phyloP scores from a whole-genome alignment of 2,329 filamentous ascomycete genomes.

The Ciborinia camelliae region DNA sequence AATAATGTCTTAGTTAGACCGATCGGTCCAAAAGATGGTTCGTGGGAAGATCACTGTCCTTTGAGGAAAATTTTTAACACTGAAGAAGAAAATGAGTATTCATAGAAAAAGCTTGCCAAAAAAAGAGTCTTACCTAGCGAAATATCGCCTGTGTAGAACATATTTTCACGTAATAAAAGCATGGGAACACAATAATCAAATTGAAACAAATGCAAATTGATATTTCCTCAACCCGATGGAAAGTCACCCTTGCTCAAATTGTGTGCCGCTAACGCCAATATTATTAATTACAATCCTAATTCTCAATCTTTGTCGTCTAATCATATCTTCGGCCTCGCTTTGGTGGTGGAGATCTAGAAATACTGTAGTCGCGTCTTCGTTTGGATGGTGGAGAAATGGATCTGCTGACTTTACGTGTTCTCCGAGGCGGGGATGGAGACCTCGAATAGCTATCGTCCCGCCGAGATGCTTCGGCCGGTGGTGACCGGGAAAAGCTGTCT shows the following conservation, averaged over 20 bases:
- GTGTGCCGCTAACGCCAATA: neutral
- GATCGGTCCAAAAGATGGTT: neutral
- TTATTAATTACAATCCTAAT: conserved; percentile 5
- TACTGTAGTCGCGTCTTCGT: conserved; percentile 32
- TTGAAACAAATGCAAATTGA: neutral
- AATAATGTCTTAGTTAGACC: neutral
- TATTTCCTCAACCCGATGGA: neutral
- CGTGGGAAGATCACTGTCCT: neutral
- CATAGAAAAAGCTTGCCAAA: neutral
- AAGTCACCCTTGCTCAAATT: neutral
- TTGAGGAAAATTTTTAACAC: neutral
- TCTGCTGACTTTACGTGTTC: conserved; percentile 25
- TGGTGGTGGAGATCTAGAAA: conserved; percentile 34
- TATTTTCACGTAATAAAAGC: neutral
- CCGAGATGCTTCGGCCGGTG: conserved; percentile 21
- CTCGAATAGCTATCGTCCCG: conserved; percentile 27
- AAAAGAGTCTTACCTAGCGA: neutral
- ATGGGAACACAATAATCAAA: neutral
- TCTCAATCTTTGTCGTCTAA: neutral
- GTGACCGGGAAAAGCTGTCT: conserved; percentile 22
- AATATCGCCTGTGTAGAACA: neutral
- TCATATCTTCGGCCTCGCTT: conserved; percentile 33
- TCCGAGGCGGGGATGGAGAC: conserved; percentile 24
- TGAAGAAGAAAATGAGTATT: neutral
- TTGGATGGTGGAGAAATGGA: conserved; percentile 31